Conservation (phyloP, 495 filamentous ascomycete species). For the Pyrenula aspistea region DNA sequence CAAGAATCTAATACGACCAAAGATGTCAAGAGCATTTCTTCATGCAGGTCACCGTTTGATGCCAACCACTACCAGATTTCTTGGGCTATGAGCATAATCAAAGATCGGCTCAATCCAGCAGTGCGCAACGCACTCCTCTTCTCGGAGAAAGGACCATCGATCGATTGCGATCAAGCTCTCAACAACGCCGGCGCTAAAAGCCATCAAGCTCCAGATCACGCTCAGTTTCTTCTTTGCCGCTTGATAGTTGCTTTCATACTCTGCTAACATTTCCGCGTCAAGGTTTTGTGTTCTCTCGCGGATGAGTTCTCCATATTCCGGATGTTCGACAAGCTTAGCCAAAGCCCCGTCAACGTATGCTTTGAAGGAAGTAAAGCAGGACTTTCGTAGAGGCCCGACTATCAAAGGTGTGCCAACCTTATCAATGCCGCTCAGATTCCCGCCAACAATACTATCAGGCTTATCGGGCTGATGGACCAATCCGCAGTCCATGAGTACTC, state of each 20-base stretch:
- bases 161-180: conserved; percentile 88
- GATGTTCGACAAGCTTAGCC: conserved; percentile 51
- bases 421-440: conserved; percentile 16
- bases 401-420: conserved; percentile 55
- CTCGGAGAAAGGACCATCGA: conserved; percentile 77
- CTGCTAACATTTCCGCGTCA: conserved; percentile 58
- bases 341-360: conserved; percentile 74
- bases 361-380: conserved; percentile 63
- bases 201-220: conserved; percentile 87
- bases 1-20: too few species aligned
- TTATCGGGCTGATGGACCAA: conserved; percentile 49
- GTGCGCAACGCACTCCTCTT: conserved; percentile 55
- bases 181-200: conserved; percentile 77
- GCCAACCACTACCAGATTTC: conserved; percentile 83
- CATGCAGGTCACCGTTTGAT: conserved; percentile 38
- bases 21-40: neutral
- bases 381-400: conserved; percentile 73
- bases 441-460: conserved; percentile 21
- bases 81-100: conserved; percentile 75
- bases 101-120: conserved; percentile 91
- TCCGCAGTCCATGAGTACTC: conserved; percentile 71
- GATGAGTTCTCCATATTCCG: conserved; percentile 43
- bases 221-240: conserved; percentile 71
- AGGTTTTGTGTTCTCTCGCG: conserved; percentile 46
- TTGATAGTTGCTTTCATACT: conserved; percentile 51